Evolutionary conservation across 1,284 basidiomycete species (phyloP).

Genomic region (Austroboletus novae-zelandiae): DNA sequence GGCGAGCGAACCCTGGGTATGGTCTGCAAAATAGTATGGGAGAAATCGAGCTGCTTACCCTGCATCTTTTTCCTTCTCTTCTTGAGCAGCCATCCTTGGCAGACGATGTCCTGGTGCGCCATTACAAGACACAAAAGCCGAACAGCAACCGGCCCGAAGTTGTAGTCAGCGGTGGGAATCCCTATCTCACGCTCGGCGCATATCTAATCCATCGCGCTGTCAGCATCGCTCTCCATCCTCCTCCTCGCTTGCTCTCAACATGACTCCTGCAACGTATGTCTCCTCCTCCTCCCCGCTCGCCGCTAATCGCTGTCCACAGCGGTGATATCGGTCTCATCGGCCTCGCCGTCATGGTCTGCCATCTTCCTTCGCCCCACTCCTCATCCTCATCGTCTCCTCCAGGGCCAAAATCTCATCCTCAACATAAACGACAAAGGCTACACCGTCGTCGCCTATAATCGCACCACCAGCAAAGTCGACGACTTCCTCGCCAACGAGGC

Average conservation of each 20-base stretch:
- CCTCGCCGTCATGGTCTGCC: conserved; percentile 90
- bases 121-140: too few relatives aligned
- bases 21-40: conserved; percentile 7
- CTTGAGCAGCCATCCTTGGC: conserved; percentile 77
- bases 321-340: conserved; percentile 94
- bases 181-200: conserved; percentile 21
- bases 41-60: conserved; percentile 42
- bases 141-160: background rate
- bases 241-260: conserved; percentile 37
- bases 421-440: conserved; percentile 99
- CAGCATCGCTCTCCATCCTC: conserved; percentile 16
- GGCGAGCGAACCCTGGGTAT: conserved; percentile 72
- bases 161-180: conserved; percentile 16
- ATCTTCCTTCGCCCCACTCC: background rate
- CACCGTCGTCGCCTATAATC: conserved; percentile 96
- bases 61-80: conserved; percentile 84
- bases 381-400: conserved; percentile 16
- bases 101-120: conserved; percentile 37
- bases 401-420: conserved; percentile 96
- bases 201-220: conserved; percentile 26
- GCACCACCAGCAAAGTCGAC: conserved; percentile 96
- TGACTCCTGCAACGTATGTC: conserved; percentile 37
- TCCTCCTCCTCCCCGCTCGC: background rate
- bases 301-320: conserved; percentile 40
- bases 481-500: conserved; percentile 95